Evolutionary conservation across 305 asterid species (phyloP).

Genomic region (Solanum hybrid): DNA sequence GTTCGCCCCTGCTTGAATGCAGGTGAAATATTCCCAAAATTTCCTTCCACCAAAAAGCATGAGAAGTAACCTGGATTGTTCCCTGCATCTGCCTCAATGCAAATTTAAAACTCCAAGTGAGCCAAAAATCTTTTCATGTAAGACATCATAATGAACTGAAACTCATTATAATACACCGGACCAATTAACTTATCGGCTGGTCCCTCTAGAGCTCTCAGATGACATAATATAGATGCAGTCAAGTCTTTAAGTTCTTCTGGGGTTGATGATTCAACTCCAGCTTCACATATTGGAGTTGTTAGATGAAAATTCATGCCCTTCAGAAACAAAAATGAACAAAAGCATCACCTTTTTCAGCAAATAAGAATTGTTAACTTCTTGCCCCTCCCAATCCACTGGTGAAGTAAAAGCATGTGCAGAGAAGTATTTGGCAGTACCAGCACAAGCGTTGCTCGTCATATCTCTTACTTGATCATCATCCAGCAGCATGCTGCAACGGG

Average conservation of each 20-base stretch:
- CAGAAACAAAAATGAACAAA: not conserved
- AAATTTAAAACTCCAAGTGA: conserved; percentile 1
- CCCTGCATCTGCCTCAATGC: conserved; percentile 5
- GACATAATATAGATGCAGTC: not conserved
- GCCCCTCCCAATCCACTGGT: not conserved
- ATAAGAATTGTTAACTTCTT: conserved; percentile 4
- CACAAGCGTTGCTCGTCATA: conserved; percentile 12
- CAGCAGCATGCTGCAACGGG: conserved; percentile 8
- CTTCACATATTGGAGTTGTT: conserved; percentile 1
- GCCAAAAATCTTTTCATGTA: not conserved
- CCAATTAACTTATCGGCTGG: not conserved
- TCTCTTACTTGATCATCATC: conserved; percentile 11
- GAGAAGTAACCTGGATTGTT: not conserved
- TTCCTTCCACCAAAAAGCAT: conserved; percentile 6
- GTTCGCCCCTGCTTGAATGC: conserved; percentile 8
- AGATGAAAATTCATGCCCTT: not conserved
- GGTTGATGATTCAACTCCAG: conserved; percentile 6
- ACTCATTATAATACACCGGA: not conserved
- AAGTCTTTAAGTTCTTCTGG: conserved; percentile 2
- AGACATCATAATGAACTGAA: not conserved
- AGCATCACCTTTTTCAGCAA: conserved; percentile 21
- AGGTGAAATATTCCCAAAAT: conserved; percentile 5
- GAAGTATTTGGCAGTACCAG: not conserved
- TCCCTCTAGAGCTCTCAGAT: conserved; percentile 1
- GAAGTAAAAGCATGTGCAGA: conserved; percentile 3